phyloP scores from a whole-genome alignment of 202 grass and related monocot genomes.

The Setaria viridis region DNA sequence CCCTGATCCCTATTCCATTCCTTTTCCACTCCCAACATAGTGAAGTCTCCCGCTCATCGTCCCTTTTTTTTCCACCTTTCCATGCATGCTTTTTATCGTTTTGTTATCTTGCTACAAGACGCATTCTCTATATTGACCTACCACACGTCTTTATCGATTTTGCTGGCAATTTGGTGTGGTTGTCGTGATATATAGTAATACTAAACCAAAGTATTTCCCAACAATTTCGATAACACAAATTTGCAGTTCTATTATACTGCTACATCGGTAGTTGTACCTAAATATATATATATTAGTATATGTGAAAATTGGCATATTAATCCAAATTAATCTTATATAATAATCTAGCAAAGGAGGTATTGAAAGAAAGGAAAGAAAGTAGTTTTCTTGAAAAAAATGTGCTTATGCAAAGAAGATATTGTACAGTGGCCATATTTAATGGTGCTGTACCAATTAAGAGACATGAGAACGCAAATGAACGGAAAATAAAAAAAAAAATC shows the following conservation, averaged over 20 bases:
- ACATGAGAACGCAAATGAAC: background rate
- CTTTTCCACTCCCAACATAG: conserved; percentile 44
- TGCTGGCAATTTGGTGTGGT: background rate
- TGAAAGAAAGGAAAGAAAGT: background rate
- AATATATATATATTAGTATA: too few species aligned
- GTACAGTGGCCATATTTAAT: background rate
- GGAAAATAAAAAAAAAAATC: background rate
- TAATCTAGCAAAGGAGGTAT: background rate
- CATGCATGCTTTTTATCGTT: conserved; percentile 25
- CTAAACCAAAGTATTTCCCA: background rate
- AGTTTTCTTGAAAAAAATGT: background rate
- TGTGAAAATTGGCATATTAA: too few species aligned
- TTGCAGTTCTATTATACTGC: too few species aligned
- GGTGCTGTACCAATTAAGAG: conserved; percentile 26
- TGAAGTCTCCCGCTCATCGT: conserved; percentile 32
- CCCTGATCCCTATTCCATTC: conserved; percentile 24
- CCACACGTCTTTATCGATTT: conserved; percentile 15
- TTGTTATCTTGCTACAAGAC: conserved; percentile 32
- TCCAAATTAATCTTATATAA: too few species aligned
- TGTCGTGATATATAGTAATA: background rate
- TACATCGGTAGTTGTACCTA: too few species aligned
- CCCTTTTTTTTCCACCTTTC: conserved; percentile 32
- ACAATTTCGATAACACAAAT: background rate
- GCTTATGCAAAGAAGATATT: background rate
- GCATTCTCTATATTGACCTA: conserved; percentile 28